Percentiles rank a stretch among this genome's conserved stretches.
Evolutionary conservation across 2,329 filamentous ascomycete species (phyloP).

Genomic region (Diaporthe amygdali): DNA sequence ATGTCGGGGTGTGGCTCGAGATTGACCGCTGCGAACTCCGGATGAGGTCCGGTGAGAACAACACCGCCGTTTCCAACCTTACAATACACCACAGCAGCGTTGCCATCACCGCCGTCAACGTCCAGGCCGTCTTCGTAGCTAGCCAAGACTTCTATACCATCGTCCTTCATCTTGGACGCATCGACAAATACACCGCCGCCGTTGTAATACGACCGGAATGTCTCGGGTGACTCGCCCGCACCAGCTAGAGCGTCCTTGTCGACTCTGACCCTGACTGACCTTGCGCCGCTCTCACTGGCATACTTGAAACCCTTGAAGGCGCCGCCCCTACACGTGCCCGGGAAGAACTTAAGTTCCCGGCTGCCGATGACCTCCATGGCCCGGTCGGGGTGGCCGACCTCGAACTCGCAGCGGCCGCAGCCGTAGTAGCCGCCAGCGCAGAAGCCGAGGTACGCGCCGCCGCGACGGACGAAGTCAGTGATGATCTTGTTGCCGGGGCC

Average conservation of each 20-base stretch:
- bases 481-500: conserved; percentile 87
- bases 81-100: conserved; percentile 83
- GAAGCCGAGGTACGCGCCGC: conserved; percentile 87
- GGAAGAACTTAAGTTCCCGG: conserved; percentile 87
- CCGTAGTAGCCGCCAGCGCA: conserved; percentile 97
- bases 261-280: conserved; percentile 72
- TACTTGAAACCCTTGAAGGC: conserved; percentile 93
- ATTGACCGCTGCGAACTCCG: conserved; percentile 89
- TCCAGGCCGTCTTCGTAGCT: conserved; percentile 76
- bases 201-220: conserved; percentile 86
- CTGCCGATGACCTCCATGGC: conserved; percentile 84
- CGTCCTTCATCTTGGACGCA: conserved; percentile 63
- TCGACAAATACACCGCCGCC: conserved; percentile 94
- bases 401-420: conserved; percentile 82
- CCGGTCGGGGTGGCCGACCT: conserved; percentile 71
- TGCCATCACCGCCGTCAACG: conserved; percentile 75
- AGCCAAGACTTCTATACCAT: conserved; percentile 81
- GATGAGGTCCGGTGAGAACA: conserved; percentile 86
- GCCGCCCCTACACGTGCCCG: conserved; percentile 82
- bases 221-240: conserved; percentile 57
- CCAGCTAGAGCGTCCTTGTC: conserved; percentile 61
- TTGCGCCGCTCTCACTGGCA: conserved; percentile 82
- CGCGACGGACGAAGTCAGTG: conserved; percentile 81
- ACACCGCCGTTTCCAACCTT: conserved; percentile 81
- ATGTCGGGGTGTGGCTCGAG: conserved; percentile 70